Percentiles rank a stretch among this genome's conserved stretches.
phyloP scores from a whole-genome alignment of 805 yeast genomes.

The Barnettozyma californica region DNA sequence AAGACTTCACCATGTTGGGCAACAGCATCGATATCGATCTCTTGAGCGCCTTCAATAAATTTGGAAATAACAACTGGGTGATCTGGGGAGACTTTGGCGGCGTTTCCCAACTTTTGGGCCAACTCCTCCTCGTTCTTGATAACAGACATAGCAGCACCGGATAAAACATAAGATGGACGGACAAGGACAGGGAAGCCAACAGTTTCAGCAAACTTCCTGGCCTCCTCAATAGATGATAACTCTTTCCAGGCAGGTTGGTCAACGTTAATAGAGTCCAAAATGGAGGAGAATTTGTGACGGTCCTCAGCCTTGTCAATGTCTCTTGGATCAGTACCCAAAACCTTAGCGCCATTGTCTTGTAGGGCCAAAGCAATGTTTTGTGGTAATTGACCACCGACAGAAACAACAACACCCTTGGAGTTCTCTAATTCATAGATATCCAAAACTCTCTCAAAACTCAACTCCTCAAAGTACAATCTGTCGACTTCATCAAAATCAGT shows the following conservation, averaged over 20 bases:
- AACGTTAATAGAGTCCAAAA: conserved; percentile 84
- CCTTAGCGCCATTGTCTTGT: conserved; percentile 77
- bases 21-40: conserved; percentile 96
- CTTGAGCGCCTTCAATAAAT: conserved; percentile 93
- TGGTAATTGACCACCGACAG: conserved; percentile 97
- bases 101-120: conserved; percentile 75
- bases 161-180: conserved; percentile 93
- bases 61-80: conserved; percentile 97
- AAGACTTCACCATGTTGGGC: conserved; percentile 83
- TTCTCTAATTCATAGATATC: conserved; percentile 93
- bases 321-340: conserved; percentile 90
- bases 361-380: conserved; percentile 90
- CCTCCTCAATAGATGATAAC: conserved; percentile 79
- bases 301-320: conserved; percentile 97
- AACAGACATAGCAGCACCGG: conserved; percentile 99
- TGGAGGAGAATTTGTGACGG: conserved; percentile 94
- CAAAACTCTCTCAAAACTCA: conserved; percentile 92
- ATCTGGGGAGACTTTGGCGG: conserved; percentile 89
- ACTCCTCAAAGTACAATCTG: conserved; percentile 92
- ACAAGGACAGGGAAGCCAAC: conserved; percentile 95
- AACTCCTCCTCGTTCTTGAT: conserved; percentile 76
- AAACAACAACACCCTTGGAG: conserved; percentile 87
- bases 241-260: conserved; percentile 99
- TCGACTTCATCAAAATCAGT: conserved; percentile 98
- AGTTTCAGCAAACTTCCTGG: conserved; percentile 74